Base-by-base conservation (phyloP, 176 grass and related monocot species). In the Triticum urartu region DNA sequence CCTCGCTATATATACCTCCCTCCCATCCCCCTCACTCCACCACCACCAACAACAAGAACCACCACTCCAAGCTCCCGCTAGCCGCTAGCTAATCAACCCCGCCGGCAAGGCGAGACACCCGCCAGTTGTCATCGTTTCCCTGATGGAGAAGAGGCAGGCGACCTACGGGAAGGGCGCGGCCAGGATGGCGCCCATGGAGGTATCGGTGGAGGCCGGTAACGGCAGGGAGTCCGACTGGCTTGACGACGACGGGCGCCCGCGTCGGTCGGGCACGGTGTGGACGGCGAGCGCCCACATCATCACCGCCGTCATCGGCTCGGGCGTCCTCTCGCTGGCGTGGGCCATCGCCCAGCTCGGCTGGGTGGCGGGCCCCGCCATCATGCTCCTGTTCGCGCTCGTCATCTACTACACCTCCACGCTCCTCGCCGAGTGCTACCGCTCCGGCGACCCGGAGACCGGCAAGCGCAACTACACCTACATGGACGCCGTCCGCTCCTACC, bases 401-500 rank as follows among this genome's bases (percentile, higher is more conserved):
- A 92, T 95, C 79, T 98, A 95, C 91, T 98, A 98, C 92, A 95
- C 94, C 13, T 98, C 97, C 63, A 88, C 92, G 17, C 90, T 98
- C 2, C 90, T 98, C 22, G 54, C 97, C 66, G 92, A 95, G 65
- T 98, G 97, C 88, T 98, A 98, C 89, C 93, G 94, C 63, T 92
- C 87, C 58, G 97, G 92, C 28, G 94, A 94, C 81, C 85, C 82
- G 0, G 30, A 34, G 34, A 59, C 79, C 6, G 96, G 96, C 3
- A 98, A 98, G 79, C 96, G 96, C 66, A 92, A 84, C 88, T 98
- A 98, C 89, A 95, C 92, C 54, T 98, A 98, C 92, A 98, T 95
- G 93, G 93, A 95, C 42, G 92, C 92, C 75, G 96, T 98, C 52
- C 88, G 92, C 15, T 38, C 91, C 39, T 88, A 90, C 86, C 96